These are phyloP conservation scores for Neoascochyta sp. DNA, from an alignment of 2,329 filamentous ascomycete species.

Conservation along the genomic window DNA sequence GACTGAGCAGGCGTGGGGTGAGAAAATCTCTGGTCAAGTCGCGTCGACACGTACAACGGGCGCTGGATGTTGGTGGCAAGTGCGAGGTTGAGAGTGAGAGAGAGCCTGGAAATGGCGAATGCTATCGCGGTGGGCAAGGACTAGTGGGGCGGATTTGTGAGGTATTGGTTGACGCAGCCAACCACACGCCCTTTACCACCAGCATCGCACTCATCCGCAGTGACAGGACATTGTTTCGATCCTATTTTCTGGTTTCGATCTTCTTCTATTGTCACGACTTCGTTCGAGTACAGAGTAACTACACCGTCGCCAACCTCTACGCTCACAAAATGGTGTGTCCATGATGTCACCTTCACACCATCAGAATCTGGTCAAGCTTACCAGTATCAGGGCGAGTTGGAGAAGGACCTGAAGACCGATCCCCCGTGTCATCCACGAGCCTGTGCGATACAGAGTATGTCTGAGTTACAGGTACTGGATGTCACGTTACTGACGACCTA, in stretches of 20 bases:
- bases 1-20: constrained; percentile 10
- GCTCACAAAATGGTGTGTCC: constrained; percentile 26
- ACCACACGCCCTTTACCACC: too few species aligned
- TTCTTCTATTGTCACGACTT: too few species aligned
- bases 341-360: constrained; percentile 23
- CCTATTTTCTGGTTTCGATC: too few species aligned
- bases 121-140: constrained; percentile 13
- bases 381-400: constrained; percentile 48
- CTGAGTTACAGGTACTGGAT: not conserved
- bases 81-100: constrained; percentile 12
- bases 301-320: too few species aligned
- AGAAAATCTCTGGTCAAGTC: constrained; percentile 6
- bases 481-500: constrained; percentile 35
- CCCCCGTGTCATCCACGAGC: constrained; percentile 84
- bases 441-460: constrained; percentile 81
- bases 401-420: constrained; percentile 68
- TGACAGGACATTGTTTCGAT: too few species aligned
- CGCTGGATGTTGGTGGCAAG: constrained; percentile 24
- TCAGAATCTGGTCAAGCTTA: too few species aligned
- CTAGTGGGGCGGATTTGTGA: constrained; percentile 26
- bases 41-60: constrained; percentile 15
- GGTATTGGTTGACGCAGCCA: constrained; percentile 18
- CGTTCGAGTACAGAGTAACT: too few species aligned
- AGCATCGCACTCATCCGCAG: constrained; percentile 3
- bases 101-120: constrained; percentile 21